Evolutionary conservation across 441 rosid genomes (phyloP).

Genomic region (Aquilaria agallochum): DNA sequence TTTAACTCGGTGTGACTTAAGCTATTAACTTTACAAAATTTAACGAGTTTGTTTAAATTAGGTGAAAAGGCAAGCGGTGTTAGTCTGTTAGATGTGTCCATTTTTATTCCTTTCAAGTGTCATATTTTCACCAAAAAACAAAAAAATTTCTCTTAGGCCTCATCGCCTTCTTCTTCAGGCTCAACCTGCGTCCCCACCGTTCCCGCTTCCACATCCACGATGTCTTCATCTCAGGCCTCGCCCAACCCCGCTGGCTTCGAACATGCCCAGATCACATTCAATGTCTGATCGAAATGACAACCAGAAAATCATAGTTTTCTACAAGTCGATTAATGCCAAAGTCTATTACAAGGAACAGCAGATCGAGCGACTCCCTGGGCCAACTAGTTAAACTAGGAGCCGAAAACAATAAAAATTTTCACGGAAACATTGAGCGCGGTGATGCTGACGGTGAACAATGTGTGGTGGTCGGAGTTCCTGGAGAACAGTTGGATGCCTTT

Average conservation of each 20-base stretch:
- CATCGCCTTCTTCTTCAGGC: slow-evolving; percentile 66
- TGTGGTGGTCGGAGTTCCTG: slow-evolving; percentile 61
- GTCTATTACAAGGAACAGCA: slow-evolving; percentile 57
- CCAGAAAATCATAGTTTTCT: slow-evolving; percentile 56
- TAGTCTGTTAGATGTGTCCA: too few species aligned
- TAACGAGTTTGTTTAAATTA: too few species aligned
- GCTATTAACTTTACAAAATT: too few species aligned
- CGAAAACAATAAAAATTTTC: slow-evolving; percentile 50
- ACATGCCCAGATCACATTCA: slow-evolving; percentile 55
- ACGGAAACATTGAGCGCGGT: slow-evolving; percentile 42
- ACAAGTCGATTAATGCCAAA: slow-evolving; percentile 41
- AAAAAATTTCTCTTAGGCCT: slow-evolving; percentile 33
- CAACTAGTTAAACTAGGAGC: slow-evolving; percentile 53
- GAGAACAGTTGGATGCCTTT: slow-evolving; percentile 44
- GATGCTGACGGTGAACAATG: slow-evolving; percentile 46
- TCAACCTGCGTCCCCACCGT: slow-evolving; percentile 82
- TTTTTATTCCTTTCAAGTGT: too few species aligned
- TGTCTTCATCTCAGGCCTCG: slow-evolving; percentile 52
- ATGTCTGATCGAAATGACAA: slow-evolving; percentile 66
- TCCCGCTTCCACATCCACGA: slow-evolving; percentile 53
- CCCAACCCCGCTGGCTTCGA: slow-evolving; percentile 51
- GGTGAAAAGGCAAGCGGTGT: too few species aligned
- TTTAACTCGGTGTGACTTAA: too few species aligned
- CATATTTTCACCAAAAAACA: too few species aligned
- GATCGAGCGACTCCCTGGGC: slow-evolving; percentile 44